Percentiles rank a stretch among this genome's conserved stretches.
phyloP scores from a whole-genome alignment of 1,284 basidiomycete genomes.

The Moniliophthora roreri region DNA sequence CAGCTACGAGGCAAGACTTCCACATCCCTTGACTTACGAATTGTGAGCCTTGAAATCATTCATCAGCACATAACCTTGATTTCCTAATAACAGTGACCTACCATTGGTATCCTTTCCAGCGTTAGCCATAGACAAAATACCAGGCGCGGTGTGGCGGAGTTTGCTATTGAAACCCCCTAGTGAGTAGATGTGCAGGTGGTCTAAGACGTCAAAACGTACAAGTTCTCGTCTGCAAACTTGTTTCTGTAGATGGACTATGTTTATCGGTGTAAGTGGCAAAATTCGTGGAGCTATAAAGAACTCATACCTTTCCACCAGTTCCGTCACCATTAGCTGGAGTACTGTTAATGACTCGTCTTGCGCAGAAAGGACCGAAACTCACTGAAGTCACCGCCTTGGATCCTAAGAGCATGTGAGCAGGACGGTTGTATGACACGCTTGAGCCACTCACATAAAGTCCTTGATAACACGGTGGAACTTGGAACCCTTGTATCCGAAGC shows the following conservation, averaged over 20 bases:
- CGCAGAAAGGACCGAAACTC: conserved; percentile 24
- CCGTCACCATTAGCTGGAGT: conserved; percentile 84
- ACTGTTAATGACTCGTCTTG: neutral
- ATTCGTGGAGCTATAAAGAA: neutral
- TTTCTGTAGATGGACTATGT: conserved; percentile 88
- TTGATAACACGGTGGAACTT: conserved; percentile 98
- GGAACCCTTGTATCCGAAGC: conserved; percentile 87
- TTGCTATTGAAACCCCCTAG: conserved; percentile 50
- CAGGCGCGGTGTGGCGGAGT: conserved; percentile 85
- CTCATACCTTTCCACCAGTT: conserved; percentile 81
- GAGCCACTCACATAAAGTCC: conserved; percentile 84
- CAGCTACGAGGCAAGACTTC: conserved; percentile 9
- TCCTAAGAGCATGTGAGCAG: conserved; percentile 50
- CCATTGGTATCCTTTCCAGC: conserved; percentile 86
- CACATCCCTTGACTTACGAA: conserved; percentile 50
- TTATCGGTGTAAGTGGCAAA: neutral
- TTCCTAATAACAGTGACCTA: conserved; percentile 27
- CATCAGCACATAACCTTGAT: conserved; percentile 5
- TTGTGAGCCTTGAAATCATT: conserved; percentile 66
- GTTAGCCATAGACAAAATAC: conserved; percentile 93
- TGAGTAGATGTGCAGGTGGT: conserved; percentile 1
- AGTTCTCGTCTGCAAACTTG: conserved; percentile 96
- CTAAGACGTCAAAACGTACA: conserved; percentile 49
- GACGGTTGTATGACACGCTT: no score
- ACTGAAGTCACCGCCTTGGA: conserved; percentile 95